These are phyloP conservation scores for Diplocarpon mali DNA, from an alignment of 2,329 filamentous ascomycete genomes.

Conservation along the genomic window DNA sequence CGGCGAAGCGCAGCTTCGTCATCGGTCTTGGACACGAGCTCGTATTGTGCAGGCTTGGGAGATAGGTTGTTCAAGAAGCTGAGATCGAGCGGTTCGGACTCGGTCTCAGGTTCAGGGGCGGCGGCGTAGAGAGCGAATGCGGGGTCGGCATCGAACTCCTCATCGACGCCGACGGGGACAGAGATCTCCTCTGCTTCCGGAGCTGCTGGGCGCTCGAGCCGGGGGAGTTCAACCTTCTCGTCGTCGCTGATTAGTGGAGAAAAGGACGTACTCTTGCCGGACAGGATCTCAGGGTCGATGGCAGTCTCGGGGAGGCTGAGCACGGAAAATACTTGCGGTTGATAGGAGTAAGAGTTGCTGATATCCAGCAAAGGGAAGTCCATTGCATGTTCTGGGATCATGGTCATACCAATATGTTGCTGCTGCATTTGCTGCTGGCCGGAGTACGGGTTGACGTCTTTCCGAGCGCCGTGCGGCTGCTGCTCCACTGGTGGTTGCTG, in stretches of 20 bases:
- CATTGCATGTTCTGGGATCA: slow-evolving; percentile 65
- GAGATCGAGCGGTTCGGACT: slow-evolving; percentile 29
- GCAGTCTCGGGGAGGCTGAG: slow-evolving; percentile 46
- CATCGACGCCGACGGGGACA: slow-evolving; percentile 31
- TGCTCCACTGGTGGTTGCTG: slow-evolving; percentile 30
- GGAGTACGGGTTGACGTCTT: slow-evolving; percentile 54
- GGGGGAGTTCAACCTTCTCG: slow-evolving; percentile 38
- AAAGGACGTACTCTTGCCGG: slow-evolving; percentile 55
- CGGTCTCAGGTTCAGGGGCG: slow-evolving; percentile 21
- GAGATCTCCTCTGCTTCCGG: slow-evolving; percentile 19
- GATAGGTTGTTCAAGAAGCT: slow-evolving; percentile 44
- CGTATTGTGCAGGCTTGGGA: slow-evolving; percentile 50
- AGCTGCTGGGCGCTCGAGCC: slow-evolving; percentile 31
- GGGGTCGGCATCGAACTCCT: slow-evolving; percentile 51
- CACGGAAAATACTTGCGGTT: slow-evolving; percentile 64
- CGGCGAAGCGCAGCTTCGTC: slow-evolving; percentile 24
- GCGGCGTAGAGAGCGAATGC: slow-evolving; percentile 48
- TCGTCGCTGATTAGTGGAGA: slow-evolving; percentile 32
- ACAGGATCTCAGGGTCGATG: slow-evolving; percentile 52
- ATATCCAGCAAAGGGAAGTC: slow-evolving; percentile 65
- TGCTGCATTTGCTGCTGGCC: slow-evolving; percentile 38
- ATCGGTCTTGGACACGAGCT: slow-evolving; percentile 51
- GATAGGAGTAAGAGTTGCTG: slow-evolving; percentile 46
- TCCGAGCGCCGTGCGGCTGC: slow-evolving; percentile 40
- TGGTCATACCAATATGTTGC: slow-evolving; percentile 65